Conservation (phyloP, 306 rosid genomes). For the Cucurbita maxima region DNA sequence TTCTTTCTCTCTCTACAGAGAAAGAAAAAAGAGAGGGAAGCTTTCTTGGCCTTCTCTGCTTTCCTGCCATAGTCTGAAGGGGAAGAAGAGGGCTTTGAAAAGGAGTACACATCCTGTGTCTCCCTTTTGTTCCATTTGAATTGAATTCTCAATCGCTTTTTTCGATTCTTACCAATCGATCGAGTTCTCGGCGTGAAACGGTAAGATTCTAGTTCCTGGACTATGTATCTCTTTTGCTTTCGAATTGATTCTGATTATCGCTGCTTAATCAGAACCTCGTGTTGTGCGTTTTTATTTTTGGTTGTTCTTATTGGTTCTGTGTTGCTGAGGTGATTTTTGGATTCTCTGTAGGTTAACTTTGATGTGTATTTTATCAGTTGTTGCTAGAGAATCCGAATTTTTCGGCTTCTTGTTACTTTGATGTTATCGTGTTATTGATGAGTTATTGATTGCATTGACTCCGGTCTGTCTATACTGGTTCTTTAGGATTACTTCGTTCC, state of each 20-base stretch:
- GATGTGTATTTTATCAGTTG: background rate
- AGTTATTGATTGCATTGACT: background rate
- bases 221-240: background rate
- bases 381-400: background rate
- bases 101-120: background rate
- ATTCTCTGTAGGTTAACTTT: background rate
- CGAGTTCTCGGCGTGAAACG: background rate
- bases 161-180: background rate
- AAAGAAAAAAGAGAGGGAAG: background rate
- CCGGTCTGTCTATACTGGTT: background rate
- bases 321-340: background rate
- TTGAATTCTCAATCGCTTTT: background rate
- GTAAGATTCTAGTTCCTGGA: background rate
- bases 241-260: background rate
- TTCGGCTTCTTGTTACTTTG: background rate
- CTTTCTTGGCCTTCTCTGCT: background rate
- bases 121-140: background rate
- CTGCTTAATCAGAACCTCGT: background rate
- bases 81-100: background rate
- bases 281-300: background rate
- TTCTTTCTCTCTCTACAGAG: background rate
- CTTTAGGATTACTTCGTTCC: background rate
- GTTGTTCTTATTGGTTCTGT: background rate
- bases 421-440: background rate
- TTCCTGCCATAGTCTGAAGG: background rate